These are phyloP conservation scores for Pseudogymnoascus sp. DNA, from an alignment of 2,329 filamentous ascomycete genomes.

Conservation along the genomic window DNA sequence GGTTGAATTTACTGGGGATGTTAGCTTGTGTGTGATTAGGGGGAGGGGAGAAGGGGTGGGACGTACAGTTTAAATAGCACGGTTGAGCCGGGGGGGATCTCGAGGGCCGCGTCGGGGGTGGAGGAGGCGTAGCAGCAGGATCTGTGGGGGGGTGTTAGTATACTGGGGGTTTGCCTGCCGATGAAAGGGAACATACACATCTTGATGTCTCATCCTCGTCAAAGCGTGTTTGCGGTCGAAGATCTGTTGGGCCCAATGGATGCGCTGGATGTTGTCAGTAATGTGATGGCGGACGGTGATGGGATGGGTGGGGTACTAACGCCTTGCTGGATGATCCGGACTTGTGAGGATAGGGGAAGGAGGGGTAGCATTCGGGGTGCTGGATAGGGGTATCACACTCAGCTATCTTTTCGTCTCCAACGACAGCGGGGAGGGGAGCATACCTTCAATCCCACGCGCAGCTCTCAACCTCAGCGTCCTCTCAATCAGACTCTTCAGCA, in stretches of 20 bases:
- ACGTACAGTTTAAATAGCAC: constrained; percentile 47
- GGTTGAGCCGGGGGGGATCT: constrained; percentile 40
- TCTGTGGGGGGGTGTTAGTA: constrained; percentile 22
- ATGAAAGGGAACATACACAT: constrained; percentile 27
- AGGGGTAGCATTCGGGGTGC: background rate
- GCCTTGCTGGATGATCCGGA: constrained; percentile 12
- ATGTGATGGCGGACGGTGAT: background rate
- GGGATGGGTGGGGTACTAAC: constrained; percentile 15
- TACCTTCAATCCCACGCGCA: constrained; percentile 41
- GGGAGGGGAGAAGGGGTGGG: background rate
- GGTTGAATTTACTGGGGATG: too few species aligned
- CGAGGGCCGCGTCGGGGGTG: constrained; percentile 35
- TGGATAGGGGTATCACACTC: background rate
- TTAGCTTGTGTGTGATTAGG: background rate
- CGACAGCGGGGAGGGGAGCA: constrained; percentile 11
- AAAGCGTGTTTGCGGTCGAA: constrained; percentile 47
- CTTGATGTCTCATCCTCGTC: constrained; percentile 39
- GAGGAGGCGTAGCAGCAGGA: constrained; percentile 41
- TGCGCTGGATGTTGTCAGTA: constrained; percentile 31
- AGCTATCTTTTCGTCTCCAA: background rate
- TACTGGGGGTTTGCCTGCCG: background rate
- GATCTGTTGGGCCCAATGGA: constrained; percentile 55
- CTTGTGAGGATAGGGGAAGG: background rate
- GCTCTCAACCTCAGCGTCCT: constrained; percentile 45
- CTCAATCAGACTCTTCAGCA: constrained; percentile 40